Evolutionary conservation across 1,284 basidiomycete species (phyloP).

Genomic region (Erythrobasidium hasegawianum): DNA sequence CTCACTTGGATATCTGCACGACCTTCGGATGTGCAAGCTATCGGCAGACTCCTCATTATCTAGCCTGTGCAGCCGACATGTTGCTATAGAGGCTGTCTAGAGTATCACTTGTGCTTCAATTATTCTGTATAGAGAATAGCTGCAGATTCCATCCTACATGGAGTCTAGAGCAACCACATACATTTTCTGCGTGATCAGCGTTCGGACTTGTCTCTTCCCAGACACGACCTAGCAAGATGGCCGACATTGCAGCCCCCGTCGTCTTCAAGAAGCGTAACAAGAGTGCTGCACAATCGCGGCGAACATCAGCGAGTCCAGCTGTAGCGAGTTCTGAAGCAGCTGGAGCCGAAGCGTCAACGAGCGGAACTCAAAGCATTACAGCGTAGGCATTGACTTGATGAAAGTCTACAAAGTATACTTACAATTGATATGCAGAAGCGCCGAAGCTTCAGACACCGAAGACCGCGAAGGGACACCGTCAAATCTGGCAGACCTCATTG

Average conservation of each 20-base stretch:
- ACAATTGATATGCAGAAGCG: not conserved
- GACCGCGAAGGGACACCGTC: constrained; percentile 30
- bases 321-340: not conserved
- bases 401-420: not conserved
- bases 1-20: too few species aligned
- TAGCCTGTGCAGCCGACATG: too few species aligned
- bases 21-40: too few species aligned
- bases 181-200: too few species aligned
- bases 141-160: too few species aligned
- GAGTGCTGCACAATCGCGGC: constrained; percentile 9
- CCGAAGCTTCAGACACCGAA: constrained; percentile 9
- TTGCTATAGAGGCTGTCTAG: too few species aligned
- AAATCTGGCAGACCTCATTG: constrained; percentile 72
- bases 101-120: too few species aligned
- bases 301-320: constrained; percentile 14
- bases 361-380: not conserved
- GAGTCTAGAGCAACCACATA: too few species aligned
- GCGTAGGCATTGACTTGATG: not conserved
- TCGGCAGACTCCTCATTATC: too few species aligned
- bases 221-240: not conserved
- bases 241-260: constrained; percentile 12
- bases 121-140: too few species aligned
- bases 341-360: not conserved
- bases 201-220: too few species aligned
- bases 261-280: constrained; percentile 34